Evolutionary conservation across 805 yeast species (phyloP).

Genomic region (Metschnikowia kofuensis): DNA sequence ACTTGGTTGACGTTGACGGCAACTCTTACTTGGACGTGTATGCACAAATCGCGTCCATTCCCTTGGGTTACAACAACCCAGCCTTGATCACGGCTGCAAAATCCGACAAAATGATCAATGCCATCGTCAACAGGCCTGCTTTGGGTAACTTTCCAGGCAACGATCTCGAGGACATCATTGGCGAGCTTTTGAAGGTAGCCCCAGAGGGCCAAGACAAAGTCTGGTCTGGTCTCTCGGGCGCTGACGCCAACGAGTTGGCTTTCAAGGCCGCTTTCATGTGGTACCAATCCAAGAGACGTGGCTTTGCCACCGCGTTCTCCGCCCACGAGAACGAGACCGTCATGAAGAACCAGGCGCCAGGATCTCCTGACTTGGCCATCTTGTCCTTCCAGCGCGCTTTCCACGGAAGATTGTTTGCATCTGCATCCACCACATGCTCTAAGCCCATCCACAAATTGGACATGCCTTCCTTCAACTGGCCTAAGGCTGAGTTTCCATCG

Average conservation of each 20-base stretch:
- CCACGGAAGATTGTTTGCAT: conserved; percentile 94
- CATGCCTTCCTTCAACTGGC: conserved; percentile 95
- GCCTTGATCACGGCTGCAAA: conserved; percentile 64
- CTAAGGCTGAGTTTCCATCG: conserved; percentile 88
- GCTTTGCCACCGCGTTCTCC: conserved; percentile 57
- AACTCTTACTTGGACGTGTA: conserved; percentile 71
- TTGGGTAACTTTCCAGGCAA: conserved; percentile 54
- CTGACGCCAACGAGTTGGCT: conserved; percentile 87
- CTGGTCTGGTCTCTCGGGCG: conserved; percentile 82
- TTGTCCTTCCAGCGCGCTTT: conserved; percentile 84
- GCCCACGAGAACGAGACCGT: conserved; percentile 66
- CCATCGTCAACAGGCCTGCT: conserved; percentile 81
- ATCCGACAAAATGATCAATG: conserved; percentile 66
- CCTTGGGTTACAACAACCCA: conserved; percentile 85
- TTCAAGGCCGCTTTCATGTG: conserved; percentile 86
- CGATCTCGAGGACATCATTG: conserved; percentile 58
- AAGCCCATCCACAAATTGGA: conserved; percentile 93
- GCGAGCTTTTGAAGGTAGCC: conserved; percentile 57
- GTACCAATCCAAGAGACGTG: conserved; percentile 68
- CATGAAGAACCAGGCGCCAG: conserved; percentile 84
- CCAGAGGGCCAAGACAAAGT: conserved; percentile 73
- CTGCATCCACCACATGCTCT: conserved; percentile 87
- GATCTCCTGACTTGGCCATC: conserved; percentile 83
- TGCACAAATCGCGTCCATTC: conserved; percentile 82
- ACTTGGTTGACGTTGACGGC: conserved; percentile 78